Conservation (phyloP, 192 early-diverging fungal species). For the Backusella liffmaniae region DNA sequence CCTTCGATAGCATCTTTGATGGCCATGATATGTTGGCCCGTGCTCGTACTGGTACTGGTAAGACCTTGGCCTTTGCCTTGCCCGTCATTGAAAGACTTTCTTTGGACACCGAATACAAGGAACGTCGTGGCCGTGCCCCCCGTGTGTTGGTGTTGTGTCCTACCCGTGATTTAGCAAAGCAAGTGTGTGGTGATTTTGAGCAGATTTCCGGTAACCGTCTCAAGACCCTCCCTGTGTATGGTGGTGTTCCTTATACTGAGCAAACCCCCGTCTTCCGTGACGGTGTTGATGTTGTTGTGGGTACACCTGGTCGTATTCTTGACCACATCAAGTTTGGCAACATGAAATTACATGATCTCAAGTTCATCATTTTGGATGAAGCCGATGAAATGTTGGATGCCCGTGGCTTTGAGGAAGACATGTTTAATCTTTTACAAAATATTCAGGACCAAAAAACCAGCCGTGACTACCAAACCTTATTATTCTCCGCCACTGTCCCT, state of each 20-base stretch:
- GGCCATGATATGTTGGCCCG: constrained; percentile 76
- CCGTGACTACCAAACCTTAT: constrained; percentile 66
- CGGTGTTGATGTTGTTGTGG: constrained; percentile 76
- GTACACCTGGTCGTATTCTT: constrained; percentile 79
- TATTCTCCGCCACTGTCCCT: constrained; percentile 86
- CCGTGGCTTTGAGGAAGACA: constrained; percentile 81
- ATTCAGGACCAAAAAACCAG: constrained; percentile 75
- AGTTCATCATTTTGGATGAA: constrained; percentile 73
- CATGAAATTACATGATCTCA: constrained; percentile 63
- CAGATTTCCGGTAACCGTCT: constrained; percentile 60
- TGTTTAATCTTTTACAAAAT: constrained; percentile 73
- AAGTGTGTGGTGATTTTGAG: constrained; percentile 81
- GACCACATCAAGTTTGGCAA: constrained; percentile 84
- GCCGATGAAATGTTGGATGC: constrained; percentile 83
- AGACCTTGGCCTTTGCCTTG: constrained; percentile 78
- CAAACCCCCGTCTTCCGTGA: constrained; percentile 78
- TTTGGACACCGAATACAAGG: constrained; percentile 36
- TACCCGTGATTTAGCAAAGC: constrained; percentile 87
- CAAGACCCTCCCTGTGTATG: constrained; percentile 75
- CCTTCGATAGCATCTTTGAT: constrained; percentile 66
- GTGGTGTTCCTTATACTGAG: constrained; percentile 84
- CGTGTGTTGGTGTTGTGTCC: constrained; percentile 63
- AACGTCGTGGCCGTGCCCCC: constrained; percentile 45
- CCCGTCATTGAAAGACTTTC: constrained; percentile 69
- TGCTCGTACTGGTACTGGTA: constrained; percentile 78